Evolutionary conservation across 495 filamentous ascomycete species (phyloP).

Genomic region (Chaetomidium leptoderma): DNA sequence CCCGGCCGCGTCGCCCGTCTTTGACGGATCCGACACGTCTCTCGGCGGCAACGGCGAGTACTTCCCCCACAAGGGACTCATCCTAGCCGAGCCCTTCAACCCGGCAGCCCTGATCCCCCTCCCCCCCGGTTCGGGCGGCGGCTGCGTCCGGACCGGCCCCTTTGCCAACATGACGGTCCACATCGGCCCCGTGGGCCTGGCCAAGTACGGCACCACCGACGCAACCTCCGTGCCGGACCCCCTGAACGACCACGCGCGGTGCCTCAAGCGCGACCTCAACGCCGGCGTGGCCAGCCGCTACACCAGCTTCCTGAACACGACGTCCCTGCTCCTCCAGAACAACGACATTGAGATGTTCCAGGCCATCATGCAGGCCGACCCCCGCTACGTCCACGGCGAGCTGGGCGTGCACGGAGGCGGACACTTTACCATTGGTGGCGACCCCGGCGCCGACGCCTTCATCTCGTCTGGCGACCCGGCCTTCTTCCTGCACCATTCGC

Average conservation of each 20-base stretch:
- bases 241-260: slow-evolving; percentile 53
- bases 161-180: slow-evolving; percentile 50
- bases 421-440: slow-evolving; percentile 45
- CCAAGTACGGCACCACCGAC: too few species aligned
- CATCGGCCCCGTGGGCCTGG: slow-evolving; percentile 56
- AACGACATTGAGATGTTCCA: slow-evolving; percentile 50
- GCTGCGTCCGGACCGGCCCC: slow-evolving; percentile 59
- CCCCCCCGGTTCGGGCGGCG: slow-evolving; percentile 55
- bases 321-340: slow-evolving; percentile 40
- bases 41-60: slow-evolving; percentile 57
- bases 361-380: slow-evolving; percentile 43
- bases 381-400: slow-evolving; percentile 34
- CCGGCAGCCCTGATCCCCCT: slow-evolving; percentile 25
- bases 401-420: slow-evolving; percentile 60
- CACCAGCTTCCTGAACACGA: slow-evolving; percentile 39
- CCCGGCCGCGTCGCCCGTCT: slow-evolving; percentile 53
- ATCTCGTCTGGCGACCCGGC: slow-evolving; percentile 59
- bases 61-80: slow-evolving; percentile 29
- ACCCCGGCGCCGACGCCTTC: slow-evolving; percentile 50
- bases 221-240: slow-evolving; percentile 31
- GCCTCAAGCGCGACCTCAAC: slow-evolving; percentile 62
- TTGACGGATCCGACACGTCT: slow-evolving; percentile 57
- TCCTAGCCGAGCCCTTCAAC: slow-evolving; percentile 9
- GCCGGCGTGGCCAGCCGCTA: slow-evolving; percentile 37
- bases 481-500: slow-evolving; percentile 67